Conservation (phyloP, 768 basidiomycete species). For the Collybia mongolica region DNA sequence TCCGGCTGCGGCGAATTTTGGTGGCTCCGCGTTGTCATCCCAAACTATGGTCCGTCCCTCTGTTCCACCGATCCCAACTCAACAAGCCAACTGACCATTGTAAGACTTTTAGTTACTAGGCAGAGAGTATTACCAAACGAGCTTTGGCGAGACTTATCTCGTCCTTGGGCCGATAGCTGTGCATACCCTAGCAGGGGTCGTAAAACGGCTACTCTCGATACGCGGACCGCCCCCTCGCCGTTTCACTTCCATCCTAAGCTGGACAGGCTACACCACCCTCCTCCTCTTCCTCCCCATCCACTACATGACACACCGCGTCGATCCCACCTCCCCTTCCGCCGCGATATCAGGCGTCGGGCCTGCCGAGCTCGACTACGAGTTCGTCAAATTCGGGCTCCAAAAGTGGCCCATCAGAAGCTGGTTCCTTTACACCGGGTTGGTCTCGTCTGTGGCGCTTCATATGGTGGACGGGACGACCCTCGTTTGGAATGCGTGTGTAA, state of each 20-base stretch:
- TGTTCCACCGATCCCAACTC: background rate
- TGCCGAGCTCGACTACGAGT: slow-evolving; percentile 79
- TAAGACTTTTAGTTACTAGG: slow-evolving; percentile 61
- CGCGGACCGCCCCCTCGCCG: slow-evolving; percentile 26
- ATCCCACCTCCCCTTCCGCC: slow-evolving; percentile 41
- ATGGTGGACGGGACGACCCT: slow-evolving; percentile 57
- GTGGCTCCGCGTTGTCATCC: slow-evolving; percentile 67
- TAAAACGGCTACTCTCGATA: slow-evolving; percentile 55
- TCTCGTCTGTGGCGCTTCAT: slow-evolving; percentile 57
- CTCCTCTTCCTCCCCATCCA: slow-evolving; percentile 67
- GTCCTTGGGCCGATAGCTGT: slow-evolving; percentile 64
- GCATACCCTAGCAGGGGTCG: slow-evolving; percentile 58
- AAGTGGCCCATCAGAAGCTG: slow-evolving; percentile 62
- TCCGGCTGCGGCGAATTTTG: slow-evolving; percentile 68
- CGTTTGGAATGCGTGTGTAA: slow-evolving; percentile 51
- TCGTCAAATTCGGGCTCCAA: slow-evolving; percentile 70
- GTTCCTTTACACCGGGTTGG: slow-evolving; percentile 62
- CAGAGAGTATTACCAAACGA: slow-evolving; percentile 82
- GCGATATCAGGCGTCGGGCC: slow-evolving; percentile 66
- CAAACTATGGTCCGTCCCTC: slow-evolving; percentile 63
- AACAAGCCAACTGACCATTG: background rate
- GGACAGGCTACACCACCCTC: slow-evolving; percentile 63
- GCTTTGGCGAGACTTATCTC: slow-evolving; percentile 64
- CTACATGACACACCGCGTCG: slow-evolving; percentile 62
- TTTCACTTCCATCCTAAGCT: slow-evolving; percentile 44